Evolutionary conservation across 2,329 filamentous ascomycete genomes (phyloP).

Genomic region (Ophiocordyceps robertsii): DNA sequence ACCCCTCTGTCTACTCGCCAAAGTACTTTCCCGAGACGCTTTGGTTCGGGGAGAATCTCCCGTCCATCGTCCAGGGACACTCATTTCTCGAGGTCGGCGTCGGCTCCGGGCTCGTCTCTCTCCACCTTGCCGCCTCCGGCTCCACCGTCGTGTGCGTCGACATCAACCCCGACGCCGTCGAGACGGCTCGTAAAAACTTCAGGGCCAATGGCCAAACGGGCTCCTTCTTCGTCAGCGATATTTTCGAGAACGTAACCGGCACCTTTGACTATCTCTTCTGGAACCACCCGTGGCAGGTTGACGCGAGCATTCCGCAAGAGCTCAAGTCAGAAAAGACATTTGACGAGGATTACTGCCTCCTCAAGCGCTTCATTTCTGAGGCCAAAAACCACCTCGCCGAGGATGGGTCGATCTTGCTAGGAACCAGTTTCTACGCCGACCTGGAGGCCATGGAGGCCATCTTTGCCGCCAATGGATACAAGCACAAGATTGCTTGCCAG

Average conservation of each 20-base stretch:
- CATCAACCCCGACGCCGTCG: slow-evolving; percentile 1
- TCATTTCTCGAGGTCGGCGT: slow-evolving; percentile 2
- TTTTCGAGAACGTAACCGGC: not conserved
- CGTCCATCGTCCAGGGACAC: not conserved
- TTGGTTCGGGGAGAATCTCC: not conserved
- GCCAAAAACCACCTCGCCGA: not conserved
- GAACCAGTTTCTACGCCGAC: slow-evolving; percentile 1
- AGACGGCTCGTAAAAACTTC: not conserved
- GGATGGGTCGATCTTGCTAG: not conserved
- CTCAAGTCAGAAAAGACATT: slow-evolving; percentile 3
- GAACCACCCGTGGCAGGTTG: slow-evolving; percentile 3
- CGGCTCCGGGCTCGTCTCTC: slow-evolving; percentile 1
- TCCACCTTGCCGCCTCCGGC: not conserved
- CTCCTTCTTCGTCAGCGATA: not conserved
- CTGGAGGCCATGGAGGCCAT: not conserved
- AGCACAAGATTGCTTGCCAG: not conserved
- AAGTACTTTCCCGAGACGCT: slow-evolving; percentile 1
- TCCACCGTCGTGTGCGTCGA: slow-evolving; percentile 1
- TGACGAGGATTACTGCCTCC: slow-evolving; percentile 1
- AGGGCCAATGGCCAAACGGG: not conserved
- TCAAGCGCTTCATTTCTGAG: slow-evolving; percentile 1
- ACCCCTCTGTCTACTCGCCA: slow-evolving; percentile 1
- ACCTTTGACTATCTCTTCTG: slow-evolving; percentile 2
- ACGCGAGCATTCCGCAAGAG: not conserved
- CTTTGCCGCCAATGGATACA: not conserved